Percentiles rank a stretch among this genome's conserved stretches.
phyloP scores from a whole-genome alignment of 2,329 filamentous ascomycete genomes.

The Fusarium cyanostomum region DNA sequence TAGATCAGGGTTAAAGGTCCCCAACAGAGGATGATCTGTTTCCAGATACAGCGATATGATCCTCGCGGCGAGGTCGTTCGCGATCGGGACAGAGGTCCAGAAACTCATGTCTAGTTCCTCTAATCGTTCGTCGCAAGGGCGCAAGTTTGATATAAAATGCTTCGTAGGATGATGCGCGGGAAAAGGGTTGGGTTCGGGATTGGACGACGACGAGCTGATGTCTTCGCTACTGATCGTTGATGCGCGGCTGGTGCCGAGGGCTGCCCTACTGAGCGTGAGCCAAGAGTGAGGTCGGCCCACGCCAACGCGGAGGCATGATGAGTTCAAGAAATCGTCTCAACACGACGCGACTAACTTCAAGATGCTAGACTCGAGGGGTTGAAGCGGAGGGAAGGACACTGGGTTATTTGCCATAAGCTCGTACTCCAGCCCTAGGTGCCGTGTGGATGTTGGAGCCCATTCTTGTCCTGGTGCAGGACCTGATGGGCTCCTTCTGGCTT shows the following conservation, averaged over 20 bases:
- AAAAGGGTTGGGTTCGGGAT: constrained; percentile 8
- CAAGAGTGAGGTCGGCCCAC: background rate
- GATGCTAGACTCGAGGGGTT: constrained; percentile 6
- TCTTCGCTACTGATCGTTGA: background rate
- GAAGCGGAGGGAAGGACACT: constrained; percentile 18
- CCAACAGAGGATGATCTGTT: constrained; percentile 52
- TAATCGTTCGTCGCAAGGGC: constrained; percentile 43
- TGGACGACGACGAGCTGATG: background rate
- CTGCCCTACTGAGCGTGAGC: background rate
- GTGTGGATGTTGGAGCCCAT: background rate
- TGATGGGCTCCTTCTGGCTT: background rate
- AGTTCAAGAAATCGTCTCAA: background rate
- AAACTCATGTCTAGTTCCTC: constrained; percentile 41
- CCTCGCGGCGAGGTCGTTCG: constrained; percentile 44
- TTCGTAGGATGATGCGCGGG: background rate
- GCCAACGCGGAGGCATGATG: background rate
- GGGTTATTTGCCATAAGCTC: constrained; percentile 29
- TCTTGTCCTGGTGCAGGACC: background rate
- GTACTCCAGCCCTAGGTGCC: constrained; percentile 12
- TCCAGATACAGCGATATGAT: constrained; percentile 50
- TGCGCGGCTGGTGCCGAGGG: background rate
- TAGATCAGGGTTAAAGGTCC: constrained; percentile 47
- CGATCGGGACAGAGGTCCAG: constrained; percentile 49
- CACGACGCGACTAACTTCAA: constrained; percentile 6
- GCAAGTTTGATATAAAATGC: background rate